These are phyloP conservation scores for Babesia divergens DNA, from an alignment of 169 alveolate species.

Conservation along the genomic window DNA sequence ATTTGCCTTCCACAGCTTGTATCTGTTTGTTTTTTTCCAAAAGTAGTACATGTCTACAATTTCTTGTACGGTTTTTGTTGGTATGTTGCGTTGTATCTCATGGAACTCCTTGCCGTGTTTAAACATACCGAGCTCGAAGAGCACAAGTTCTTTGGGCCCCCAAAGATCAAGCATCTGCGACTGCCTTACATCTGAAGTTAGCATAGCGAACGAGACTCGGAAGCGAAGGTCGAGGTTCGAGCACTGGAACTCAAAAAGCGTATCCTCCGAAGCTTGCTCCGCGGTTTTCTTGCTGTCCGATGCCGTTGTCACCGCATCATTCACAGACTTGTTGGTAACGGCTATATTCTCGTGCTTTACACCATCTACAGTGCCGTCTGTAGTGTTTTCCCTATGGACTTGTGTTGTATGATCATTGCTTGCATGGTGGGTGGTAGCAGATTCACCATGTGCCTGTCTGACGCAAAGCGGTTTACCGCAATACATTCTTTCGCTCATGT, in stretches of 20 bases:
- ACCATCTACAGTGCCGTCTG: not conserved
- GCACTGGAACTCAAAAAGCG: slow-evolving; percentile 38
- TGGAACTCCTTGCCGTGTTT: slow-evolving; percentile 80
- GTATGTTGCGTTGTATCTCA: slow-evolving; percentile 72
- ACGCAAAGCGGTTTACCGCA: slow-evolving; percentile 56
- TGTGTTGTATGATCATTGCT: too few relatives aligned
- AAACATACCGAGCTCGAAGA: slow-evolving; percentile 79
- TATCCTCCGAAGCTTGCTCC: not conserved
- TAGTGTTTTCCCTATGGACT: too few relatives aligned
- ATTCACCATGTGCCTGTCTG: not conserved
- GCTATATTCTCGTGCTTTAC: not conserved
- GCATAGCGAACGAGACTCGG: slow-evolving; percentile 51
- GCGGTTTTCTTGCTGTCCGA: not conserved
- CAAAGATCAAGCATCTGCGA: slow-evolving; percentile 75
- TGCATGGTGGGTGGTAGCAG: too few relatives aligned
- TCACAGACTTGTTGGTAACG: not conserved
- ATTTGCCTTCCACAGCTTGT: slow-evolving; percentile 77
- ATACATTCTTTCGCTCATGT: slow-evolving; percentile 57
- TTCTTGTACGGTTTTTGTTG: slow-evolving; percentile 76
- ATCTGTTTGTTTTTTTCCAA: slow-evolving; percentile 81
- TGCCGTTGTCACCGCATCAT: not conserved
- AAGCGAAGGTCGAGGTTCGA: slow-evolving; percentile 40
- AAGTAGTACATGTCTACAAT: slow-evolving; percentile 80
- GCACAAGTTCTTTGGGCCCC: slow-evolving; percentile 82
- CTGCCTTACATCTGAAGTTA: slow-evolving; percentile 46